Conservation (phyloP, 768 basidiomycete species). For the Tylopilus felleus region DNA sequence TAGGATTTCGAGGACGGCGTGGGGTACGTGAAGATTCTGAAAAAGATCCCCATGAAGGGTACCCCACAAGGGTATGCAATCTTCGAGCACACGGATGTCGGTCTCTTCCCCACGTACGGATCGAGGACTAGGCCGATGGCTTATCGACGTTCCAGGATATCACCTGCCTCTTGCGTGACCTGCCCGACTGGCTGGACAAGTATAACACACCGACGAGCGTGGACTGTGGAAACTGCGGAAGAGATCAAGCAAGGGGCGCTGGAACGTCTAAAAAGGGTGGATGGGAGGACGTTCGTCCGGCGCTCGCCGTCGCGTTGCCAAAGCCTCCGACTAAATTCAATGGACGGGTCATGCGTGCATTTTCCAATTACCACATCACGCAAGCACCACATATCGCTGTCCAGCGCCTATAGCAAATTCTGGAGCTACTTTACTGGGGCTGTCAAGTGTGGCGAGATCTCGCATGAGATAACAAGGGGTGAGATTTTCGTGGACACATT, state of each 20-base stretch:
- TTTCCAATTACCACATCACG: neutral
- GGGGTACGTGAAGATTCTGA: neutral
- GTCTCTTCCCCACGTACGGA: neutral
- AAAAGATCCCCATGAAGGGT: neutral
- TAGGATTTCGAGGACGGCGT: neutral
- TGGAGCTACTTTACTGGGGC: conserved; percentile 2
- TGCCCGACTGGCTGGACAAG: neutral
- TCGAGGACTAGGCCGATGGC: neutral
- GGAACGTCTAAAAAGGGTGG: neutral
- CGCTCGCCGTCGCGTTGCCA: neutral
- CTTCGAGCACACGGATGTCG: neutral
- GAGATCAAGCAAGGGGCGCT: neutral
- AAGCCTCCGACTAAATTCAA: neutral
- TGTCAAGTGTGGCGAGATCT: conserved; percentile 3
- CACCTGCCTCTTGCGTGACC: neutral
- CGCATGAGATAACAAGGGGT: neutral
- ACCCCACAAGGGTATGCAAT: neutral
- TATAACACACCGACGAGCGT: neutral
- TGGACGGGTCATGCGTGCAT: neutral
- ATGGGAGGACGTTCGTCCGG: conserved; percentile 1
- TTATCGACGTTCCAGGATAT: neutral
- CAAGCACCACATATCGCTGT: neutral
- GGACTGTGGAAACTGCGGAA: neutral
- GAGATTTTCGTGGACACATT: neutral
- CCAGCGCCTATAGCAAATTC: neutral